Conservation (phyloP, 2,329 filamentous ascomycete species). For the Dactylellina drechsleri region DNA sequence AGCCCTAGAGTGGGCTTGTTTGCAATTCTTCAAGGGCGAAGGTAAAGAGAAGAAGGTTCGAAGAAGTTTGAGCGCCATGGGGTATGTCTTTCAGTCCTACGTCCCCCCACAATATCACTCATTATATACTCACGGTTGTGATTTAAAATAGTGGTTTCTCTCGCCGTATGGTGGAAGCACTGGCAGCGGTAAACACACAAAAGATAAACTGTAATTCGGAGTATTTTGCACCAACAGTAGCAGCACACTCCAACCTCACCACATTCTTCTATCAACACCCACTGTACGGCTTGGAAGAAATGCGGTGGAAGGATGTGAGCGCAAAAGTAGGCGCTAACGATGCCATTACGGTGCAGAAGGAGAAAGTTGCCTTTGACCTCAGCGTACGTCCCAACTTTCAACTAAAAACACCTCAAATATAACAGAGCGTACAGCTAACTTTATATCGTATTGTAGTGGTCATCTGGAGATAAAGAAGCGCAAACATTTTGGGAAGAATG, state of each 20-base stretch:
- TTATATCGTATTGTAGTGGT: conserved; percentile 22
- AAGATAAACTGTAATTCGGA: conserved; percentile 49
- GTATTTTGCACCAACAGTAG: conserved; percentile 49
- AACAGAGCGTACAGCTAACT: not conserved
- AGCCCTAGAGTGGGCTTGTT: conserved; percentile 31
- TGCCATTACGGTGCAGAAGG: conserved; percentile 39
- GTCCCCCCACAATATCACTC: not conserved
- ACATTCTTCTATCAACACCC: conserved; percentile 53
- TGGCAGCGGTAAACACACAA: conserved; percentile 41
- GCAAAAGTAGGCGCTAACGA: conserved; percentile 26
- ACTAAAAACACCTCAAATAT: not conserved
- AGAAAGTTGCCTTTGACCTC: conserved; percentile 48
- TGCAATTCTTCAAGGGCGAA: conserved; percentile 37
- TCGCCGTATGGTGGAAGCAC: conserved; percentile 41
- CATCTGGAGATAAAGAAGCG: conserved; percentile 35
- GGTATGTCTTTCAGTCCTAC: conserved; percentile 11
- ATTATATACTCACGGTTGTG: not conserved
- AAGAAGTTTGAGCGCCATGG: conserved; percentile 37
- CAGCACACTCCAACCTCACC: conserved; percentile 42
- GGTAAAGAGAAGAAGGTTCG: conserved; percentile 20
- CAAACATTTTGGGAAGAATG: conserved; percentile 50
- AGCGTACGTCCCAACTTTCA: conserved; percentile 22
- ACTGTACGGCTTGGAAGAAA: conserved; percentile 23
- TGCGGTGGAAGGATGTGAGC: not conserved
- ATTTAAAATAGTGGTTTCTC: conserved; percentile 34